These are phyloP conservation scores for Cladorrhinum sp. DNA, from an alignment of 2,329 filamentous ascomycete genomes.

Conservation along the genomic window DNA sequence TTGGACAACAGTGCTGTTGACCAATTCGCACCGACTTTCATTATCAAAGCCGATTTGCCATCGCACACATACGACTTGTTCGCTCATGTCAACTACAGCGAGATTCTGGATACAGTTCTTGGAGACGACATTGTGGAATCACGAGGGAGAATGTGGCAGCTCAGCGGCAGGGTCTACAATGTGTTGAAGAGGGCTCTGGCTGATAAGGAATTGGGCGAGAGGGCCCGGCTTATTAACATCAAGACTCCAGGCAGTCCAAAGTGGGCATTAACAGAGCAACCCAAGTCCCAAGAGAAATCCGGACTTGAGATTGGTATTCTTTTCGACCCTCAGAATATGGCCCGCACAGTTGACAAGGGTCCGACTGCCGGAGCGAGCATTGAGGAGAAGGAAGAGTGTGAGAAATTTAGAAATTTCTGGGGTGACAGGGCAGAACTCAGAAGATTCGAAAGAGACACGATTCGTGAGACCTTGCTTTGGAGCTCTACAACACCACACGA, in stretches of 20 bases:
- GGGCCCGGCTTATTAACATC: slow-evolving; percentile 67
- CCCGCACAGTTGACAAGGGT: slow-evolving; percentile 80
- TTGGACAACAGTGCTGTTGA: slow-evolving; percentile 71
- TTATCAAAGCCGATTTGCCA: slow-evolving; percentile 56
- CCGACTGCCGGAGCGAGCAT: slow-evolving; percentile 56
- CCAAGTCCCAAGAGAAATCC: slow-evolving; percentile 26
- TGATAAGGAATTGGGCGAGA: slow-evolving; percentile 72
- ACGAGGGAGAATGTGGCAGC: slow-evolving; percentile 43
- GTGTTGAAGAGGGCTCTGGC: slow-evolving; percentile 69
- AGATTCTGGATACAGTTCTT: slow-evolving; percentile 8
- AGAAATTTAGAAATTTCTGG: slow-evolving; percentile 87
- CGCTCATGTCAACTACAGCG: slow-evolving; percentile 32
- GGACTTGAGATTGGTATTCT: slow-evolving; percentile 63
- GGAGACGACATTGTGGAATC: slow-evolving; percentile 30
- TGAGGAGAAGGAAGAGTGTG: slow-evolving; percentile 79
- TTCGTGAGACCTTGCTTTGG: slow-evolving; percentile 91
- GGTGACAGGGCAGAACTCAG: slow-evolving; percentile 88
- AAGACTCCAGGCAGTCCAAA: slow-evolving; percentile 37
- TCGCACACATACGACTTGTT: slow-evolving; percentile 56
- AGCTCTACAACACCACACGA: slow-evolving; percentile 58
- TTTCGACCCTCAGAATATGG: slow-evolving; percentile 69
- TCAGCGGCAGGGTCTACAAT: slow-evolving; percentile 58
- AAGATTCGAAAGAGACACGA: slow-evolving; percentile 92
- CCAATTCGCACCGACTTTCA: slow-evolving; percentile 83
- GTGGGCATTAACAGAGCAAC: slow-evolving; percentile 48